Evolutionary conservation across 2,329 filamentous ascomycete species (phyloP), one percentile per base, ranked within the genome.

Genomic region (Echinosphaeria canescens): DNA sequence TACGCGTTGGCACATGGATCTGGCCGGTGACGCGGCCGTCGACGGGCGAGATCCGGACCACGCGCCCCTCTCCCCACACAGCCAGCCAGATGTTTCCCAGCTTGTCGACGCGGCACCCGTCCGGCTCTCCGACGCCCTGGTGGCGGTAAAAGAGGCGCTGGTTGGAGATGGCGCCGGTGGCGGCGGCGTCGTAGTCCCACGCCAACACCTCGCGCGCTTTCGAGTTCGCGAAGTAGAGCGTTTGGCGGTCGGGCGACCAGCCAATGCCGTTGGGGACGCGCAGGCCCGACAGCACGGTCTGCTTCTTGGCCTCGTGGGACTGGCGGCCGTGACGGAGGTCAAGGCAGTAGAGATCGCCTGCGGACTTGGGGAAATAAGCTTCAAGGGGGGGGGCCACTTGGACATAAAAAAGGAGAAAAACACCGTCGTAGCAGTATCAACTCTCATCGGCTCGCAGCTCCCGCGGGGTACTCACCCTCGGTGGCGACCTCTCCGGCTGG

Each of bases 1-100:
- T 76, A 33, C 61, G 60, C 10, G 82, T 90, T 4, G 82, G 81
- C 35, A 90, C 53, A 29, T 54, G 59, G 34, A 93, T 59, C 50
- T 81, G 65, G 5, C 78, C 81, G 5, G 84, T 56, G 16, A 91
- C 49, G 39, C 70, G 53, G 3, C 80, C 81, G 27, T 61, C 47
- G 17, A 10, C 10, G 4, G 70, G 65, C 25, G 62, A 67, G 40
- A 92, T 73, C 44, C 75, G 68, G 35, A 91, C 51, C 14, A 92
- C 78, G 32, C 68, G 64, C 31, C 64, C 56, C 33, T 75, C 76
- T 28, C 81, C 81, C 42, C 80, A 88, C n/a, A 88, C 58, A 6
- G 80, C 78, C 33, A 76, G 72, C 84, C 85, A 93, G 40, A 92
- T 59, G 51, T 75, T 74, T n/a, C 81, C 82, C 29, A 90, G 68